A percentile compares a stretch with the other conserved stretches of the same genome.
phyloP scores from a whole-genome alignment of 1,284 basidiomycete species.

The Rhodofomes roseus region DNA sequence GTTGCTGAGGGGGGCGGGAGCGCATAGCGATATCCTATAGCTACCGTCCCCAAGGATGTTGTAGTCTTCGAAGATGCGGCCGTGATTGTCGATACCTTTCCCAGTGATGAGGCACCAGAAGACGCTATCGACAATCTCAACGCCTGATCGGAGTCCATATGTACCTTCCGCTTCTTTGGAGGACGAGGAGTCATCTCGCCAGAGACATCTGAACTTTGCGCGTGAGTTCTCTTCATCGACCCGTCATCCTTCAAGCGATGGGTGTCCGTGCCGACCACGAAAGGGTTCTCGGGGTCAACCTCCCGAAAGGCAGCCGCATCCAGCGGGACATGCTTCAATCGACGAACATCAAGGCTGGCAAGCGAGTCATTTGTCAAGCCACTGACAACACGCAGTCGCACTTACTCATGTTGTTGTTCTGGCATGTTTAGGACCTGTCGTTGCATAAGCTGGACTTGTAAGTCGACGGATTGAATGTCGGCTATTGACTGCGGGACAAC shows the following conservation, averaged over 20 bases:
- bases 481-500: background rate
- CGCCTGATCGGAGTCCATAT: too few species aligned
- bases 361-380: background rate
- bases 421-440: background rate
- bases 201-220: background rate
- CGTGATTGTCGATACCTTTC: background rate
- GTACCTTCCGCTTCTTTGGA: background rate
- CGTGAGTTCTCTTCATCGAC: background rate
- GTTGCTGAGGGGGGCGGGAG: constrained; percentile 49
- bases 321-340: background rate
- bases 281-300: background rate
- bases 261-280: background rate
- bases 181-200: background rate
- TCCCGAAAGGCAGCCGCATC: background rate
- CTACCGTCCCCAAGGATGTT: background rate
- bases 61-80: too few species aligned
- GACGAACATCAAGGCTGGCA: background rate
- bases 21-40: constrained; percentile 37
- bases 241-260: background rate
- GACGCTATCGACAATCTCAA: background rate
- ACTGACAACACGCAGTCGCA: background rate
- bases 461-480: background rate
- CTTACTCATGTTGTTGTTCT: background rate
- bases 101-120: background rate
- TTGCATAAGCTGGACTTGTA: background rate